These are phyloP conservation scores for Kuraishia cidri DNA, from an alignment of 805 yeast genomes.

Conservation along the genomic window DNA sequence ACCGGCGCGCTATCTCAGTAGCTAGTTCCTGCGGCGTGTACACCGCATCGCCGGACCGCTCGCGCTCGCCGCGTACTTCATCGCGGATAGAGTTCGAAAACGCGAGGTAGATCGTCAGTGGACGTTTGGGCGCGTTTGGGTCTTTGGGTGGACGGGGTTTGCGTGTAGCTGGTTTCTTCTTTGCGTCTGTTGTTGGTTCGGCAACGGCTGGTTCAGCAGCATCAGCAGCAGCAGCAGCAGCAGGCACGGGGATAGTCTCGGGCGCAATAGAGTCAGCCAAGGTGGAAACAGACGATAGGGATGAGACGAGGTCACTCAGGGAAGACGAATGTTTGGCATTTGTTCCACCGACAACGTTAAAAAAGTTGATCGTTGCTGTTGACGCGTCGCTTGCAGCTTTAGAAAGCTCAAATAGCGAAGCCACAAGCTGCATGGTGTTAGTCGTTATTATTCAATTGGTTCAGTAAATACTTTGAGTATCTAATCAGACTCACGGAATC, in stretches of 20 bases:
- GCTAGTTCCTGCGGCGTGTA: constrained; percentile 73
- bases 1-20: constrained; percentile 65
- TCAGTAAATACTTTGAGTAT: too few relatives aligned
- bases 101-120: constrained; percentile 78
- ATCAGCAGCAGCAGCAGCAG: constrained; percentile 10
- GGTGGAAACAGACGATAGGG: not conserved
- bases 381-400: constrained; percentile 86
- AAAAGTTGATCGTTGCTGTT: constrained; percentile 67
- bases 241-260: constrained; percentile 7
- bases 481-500: too few relatives aligned
- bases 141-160: constrained; percentile 49
- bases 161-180: constrained; percentile 21
- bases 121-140: constrained; percentile 95
- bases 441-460: not conserved
- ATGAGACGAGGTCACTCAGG: not conserved
- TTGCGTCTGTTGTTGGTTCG: constrained; percentile 5
- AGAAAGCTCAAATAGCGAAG: constrained; percentile 73
- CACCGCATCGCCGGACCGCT: constrained; percentile 46
- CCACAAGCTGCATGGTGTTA: constrained; percentile 43
- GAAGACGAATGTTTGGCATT: not conserved
- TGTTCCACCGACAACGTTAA: constrained; percentile 38
- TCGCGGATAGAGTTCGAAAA: constrained; percentile 72
- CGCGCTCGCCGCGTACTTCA: constrained; percentile 60
- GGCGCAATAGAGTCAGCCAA: not conserved
- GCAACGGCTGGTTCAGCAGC: constrained; percentile 9